Evolutionary conservation across 495 filamentous ascomycete species (phyloP).

Genomic region (Terfezia claveryi): DNA sequence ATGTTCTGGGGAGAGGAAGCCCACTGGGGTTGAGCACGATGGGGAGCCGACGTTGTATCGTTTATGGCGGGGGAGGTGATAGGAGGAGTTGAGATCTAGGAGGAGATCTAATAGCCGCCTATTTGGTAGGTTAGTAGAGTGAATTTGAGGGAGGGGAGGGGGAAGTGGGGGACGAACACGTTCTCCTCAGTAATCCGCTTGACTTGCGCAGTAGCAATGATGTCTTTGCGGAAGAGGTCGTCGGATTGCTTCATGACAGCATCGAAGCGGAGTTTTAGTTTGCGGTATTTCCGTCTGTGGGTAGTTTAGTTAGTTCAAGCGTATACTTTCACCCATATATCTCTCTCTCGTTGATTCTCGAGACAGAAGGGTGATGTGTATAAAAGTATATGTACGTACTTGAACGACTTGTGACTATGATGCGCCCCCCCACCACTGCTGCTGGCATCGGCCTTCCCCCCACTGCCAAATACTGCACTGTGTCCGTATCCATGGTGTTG

Average conservation of each 20-base stretch:
- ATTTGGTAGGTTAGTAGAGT: neutral
- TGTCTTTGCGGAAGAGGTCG: conserved; percentile 50
- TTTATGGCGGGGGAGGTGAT: conserved; percentile 43
- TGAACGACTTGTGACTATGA: no score
- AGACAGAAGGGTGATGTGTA: no score
- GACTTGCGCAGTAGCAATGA: conserved; percentile 51
- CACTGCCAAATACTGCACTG: no score
- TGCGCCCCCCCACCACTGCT: no score
- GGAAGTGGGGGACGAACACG: conserved; percentile 31
- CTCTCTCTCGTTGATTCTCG: no score
- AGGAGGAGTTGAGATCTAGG: conserved; percentile 61
- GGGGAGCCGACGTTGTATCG: conserved; percentile 35
- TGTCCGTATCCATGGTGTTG: no score
- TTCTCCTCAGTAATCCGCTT: conserved; percentile 69
- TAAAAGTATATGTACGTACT: no score
- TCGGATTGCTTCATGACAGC: conserved; percentile 60
- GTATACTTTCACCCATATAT: no score
- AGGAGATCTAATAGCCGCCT: conserved; percentile 42
- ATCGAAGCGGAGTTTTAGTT: conserved; percentile 73
- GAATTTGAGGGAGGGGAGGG: neutral
- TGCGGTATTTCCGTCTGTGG: conserved; percentile 78
- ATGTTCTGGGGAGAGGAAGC: conserved; percentile 18
- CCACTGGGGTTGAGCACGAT: conserved; percentile 12
- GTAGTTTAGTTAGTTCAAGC: neutral
- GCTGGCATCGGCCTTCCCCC: no score